A percentile compares a stretch with the other conserved stretches of the same genome.
These are phyloP conservation scores for Glomus cerebriforme DNA, from an alignment of 192 early-diverging fungal genomes.

Conservation along the genomic window DNA sequence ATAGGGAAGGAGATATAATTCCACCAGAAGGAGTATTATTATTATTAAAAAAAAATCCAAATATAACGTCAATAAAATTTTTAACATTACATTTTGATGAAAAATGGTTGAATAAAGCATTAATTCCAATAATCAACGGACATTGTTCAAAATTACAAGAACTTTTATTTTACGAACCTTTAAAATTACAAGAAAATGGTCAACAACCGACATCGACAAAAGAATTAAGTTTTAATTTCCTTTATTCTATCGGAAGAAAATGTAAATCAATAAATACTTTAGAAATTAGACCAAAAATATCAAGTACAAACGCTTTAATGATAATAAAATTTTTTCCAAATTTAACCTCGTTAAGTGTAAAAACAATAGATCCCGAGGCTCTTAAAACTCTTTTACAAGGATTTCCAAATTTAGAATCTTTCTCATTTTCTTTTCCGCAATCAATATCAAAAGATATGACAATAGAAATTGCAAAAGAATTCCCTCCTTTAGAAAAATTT, in stretches of 20 bases:
- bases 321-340: not conserved
- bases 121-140: not conserved
- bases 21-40: not conserved
- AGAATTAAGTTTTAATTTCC: not conserved
- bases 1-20: not conserved
- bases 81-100: not conserved
- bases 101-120: not conserved
- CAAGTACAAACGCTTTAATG: not conserved
- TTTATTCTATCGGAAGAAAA: not conserved
- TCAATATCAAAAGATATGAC: not conserved
- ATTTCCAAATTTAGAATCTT: not conserved
- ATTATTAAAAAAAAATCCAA: not conserved
- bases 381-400: not conserved
- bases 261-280: not conserved
- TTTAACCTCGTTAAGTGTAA: not conserved
- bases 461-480: not conserved
- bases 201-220: not conserved
- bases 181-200: not conserved
- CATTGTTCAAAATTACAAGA: not conserved
- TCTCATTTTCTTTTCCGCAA: not conserved
- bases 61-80: not conserved
- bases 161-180: not conserved
- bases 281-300: not conserved
- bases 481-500: not conserved
- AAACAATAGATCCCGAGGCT: not conserved